These are phyloP conservation scores for Hypholoma sublateritium DNA, from an alignment of 768 basidiomycete genomes.

Conservation along the genomic window DNA sequence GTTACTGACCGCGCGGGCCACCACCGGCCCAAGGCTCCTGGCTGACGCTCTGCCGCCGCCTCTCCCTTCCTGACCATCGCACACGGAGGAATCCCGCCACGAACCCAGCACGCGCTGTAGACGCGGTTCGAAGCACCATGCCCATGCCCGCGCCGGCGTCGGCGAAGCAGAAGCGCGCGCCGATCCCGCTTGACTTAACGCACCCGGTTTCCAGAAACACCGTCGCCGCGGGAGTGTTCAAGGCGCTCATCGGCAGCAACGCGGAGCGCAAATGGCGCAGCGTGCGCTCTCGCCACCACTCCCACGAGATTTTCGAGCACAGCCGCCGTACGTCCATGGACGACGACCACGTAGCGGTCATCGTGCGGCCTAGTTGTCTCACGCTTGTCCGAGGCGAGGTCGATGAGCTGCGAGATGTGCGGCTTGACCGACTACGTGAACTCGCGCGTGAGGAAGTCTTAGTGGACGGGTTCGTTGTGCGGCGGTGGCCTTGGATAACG, in stretches of 20 bases:
- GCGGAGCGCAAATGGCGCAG: slow-evolving; percentile 70
- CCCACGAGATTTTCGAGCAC: slow-evolving; percentile 72
- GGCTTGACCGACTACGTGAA: slow-evolving; percentile 87
- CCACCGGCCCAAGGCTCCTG: too few species aligned
- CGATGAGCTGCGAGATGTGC: slow-evolving; percentile 85
- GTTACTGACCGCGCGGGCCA: too few species aligned
- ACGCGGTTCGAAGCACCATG: too few species aligned
- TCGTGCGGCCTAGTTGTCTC: slow-evolving; percentile 79
- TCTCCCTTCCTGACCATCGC: too few species aligned
- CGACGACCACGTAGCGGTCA: slow-evolving; percentile 67
- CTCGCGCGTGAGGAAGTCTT: slow-evolving; percentile 71
- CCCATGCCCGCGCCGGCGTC: slow-evolving; percentile 18
- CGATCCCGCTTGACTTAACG: slow-evolving; percentile 76
- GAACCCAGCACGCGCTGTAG: too few species aligned
- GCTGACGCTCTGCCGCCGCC: too few species aligned
- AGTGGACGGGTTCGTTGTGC: slow-evolving; percentile 70
- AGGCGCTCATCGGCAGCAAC: slow-evolving; percentile 58
- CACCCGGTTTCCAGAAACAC: slow-evolving; percentile 60
- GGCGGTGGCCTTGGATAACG: too few species aligned
- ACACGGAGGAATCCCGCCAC: too few species aligned
- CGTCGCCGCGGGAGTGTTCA: slow-evolving; percentile 85
- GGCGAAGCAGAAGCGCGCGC: slow-evolving; percentile 58
- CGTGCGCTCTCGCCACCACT: slow-evolving; percentile 77
- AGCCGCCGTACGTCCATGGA: slow-evolving; percentile 73
- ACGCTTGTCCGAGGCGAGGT: slow-evolving; percentile 84